A percentile compares a stretch with the other conserved stretches of the same genome.
These are phyloP conservation scores for Taiozyma onychis DNA, from an alignment of 1,139 yeast genomes.

Conservation along the genomic window DNA sequence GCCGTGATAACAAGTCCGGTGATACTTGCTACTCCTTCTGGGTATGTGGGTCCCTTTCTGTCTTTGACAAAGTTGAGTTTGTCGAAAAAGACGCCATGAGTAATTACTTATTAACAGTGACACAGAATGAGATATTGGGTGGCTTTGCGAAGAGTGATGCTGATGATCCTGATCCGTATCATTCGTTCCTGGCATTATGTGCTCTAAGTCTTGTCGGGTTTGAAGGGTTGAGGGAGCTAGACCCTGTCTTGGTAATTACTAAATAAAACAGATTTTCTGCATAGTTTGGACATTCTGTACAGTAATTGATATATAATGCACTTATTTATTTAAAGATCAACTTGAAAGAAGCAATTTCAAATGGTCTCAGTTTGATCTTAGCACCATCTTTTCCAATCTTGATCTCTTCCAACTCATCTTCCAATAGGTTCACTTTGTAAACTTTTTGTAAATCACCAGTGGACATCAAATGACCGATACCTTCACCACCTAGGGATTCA, in stretches of 20 bases:
- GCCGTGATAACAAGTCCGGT: conserved; percentile 75
- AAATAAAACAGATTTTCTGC: conserved; percentile 1
- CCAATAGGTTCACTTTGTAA: conserved; percentile 63
- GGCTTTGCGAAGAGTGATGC: conserved; percentile 75
- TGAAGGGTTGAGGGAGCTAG: conserved; percentile 17
- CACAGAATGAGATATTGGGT: conserved; percentile 66
- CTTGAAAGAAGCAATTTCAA: conserved; percentile 54
- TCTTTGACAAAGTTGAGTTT: conserved; percentile 33
- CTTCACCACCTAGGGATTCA: conserved; percentile 80
- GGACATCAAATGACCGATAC: conserved; percentile 43
- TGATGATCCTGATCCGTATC: conserved; percentile 67
- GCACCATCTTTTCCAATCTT: conserved; percentile 26
- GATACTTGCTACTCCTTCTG: conserved; percentile 95
- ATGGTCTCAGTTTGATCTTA: conserved; percentile 52
- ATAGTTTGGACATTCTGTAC: background rate
- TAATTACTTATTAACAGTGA: conserved; percentile 45
- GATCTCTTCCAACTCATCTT: conserved; percentile 49
- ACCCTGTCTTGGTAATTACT: conserved; percentile 18
- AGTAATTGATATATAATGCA: background rate
- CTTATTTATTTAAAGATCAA: conserved; percentile 7
- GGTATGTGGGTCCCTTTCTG: conserved; percentile 58
- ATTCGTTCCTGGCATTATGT: conserved; percentile 56
- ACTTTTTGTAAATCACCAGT: conserved; percentile 40
- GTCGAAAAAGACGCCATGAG: conserved; percentile 35
- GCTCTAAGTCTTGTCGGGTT: conserved; percentile 41